Evolutionary conservation across 305 asterid species (phyloP).

Genomic region (Fraxinus greggii): DNA sequence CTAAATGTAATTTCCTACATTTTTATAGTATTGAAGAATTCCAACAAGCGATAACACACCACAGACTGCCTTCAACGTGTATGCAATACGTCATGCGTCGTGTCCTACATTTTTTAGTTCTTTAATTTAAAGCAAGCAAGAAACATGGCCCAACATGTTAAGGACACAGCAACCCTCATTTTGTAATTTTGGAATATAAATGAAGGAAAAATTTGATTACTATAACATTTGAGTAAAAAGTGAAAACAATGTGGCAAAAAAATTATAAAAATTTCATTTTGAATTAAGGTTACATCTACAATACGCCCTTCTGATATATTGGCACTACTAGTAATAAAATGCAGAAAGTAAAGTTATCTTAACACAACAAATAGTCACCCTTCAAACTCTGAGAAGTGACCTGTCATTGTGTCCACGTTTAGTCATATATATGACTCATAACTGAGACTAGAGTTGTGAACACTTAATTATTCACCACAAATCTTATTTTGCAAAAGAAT

Average conservation of each 20-base stretch:
- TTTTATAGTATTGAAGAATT: not conserved
- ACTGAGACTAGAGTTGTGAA: not conserved
- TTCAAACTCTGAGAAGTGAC: not conserved
- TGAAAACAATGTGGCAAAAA: not conserved
- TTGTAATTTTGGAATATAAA: not conserved
- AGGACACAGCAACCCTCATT: not conserved
- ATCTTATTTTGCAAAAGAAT: not conserved
- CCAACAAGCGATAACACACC: not conserved
- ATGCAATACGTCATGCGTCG: not conserved
- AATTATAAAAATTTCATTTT: not conserved
- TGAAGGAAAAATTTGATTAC: not conserved
- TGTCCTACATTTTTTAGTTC: not conserved
- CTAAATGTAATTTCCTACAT: not conserved
- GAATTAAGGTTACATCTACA: not conserved
- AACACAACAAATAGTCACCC: not conserved
- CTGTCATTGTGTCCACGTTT: not conserved
- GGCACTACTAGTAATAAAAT: not conserved
- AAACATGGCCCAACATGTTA: not conserved
- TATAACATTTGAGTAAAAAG: not conserved
- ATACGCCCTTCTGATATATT: not conserved
- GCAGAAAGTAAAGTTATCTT: not conserved
- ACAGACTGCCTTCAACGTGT: not conserved
- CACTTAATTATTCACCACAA: not conserved
- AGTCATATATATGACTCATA: not conserved
- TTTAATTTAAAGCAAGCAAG: not conserved